Evolutionary conservation across 192 early-diverging fungal genomes (phyloP).

Genomic region (Entrophospora sp.): DNA sequence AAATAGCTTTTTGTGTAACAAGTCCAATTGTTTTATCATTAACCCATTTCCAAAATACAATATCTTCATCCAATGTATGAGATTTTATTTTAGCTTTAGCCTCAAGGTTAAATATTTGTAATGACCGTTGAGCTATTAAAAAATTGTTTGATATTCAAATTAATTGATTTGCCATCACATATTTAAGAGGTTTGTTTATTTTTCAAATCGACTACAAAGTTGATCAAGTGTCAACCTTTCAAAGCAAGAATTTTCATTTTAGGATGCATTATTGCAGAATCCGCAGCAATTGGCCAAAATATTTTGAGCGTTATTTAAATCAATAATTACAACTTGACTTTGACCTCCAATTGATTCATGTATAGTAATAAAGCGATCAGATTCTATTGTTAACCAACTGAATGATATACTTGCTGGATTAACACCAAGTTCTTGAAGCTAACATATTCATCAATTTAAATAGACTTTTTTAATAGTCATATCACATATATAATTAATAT

Average conservation of each 20-base stretch:
- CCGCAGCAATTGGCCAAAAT: slow-evolving; percentile 88
- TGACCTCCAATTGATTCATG: slow-evolving; percentile 49
- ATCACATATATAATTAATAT: not conserved
- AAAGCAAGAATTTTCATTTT: slow-evolving; percentile 88
- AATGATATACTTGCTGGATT: slow-evolving; percentile 91
- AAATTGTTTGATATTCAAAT: not conserved
- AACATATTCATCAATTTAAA: slow-evolving; percentile 3
- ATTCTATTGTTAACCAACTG: slow-evolving; percentile 96
- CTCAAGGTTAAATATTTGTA: slow-evolving; percentile 98
- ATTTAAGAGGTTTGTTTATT: no score
- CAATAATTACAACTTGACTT: slow-evolving; percentile 86
- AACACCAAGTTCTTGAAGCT: slow-evolving; percentile 88
- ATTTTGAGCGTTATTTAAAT: slow-evolving; percentile 77
- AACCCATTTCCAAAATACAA: slow-evolving; percentile 96
- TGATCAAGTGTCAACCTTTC: slow-evolving; percentile 57
- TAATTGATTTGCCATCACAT: no score
- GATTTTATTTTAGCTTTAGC: slow-evolving; percentile 94
- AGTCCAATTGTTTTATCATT: slow-evolving; percentile 75
- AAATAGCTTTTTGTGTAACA: slow-evolving; percentile 81
- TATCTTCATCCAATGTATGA: slow-evolving; percentile 82
- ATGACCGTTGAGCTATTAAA: slow-evolving; percentile 66
- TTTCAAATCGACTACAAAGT: not conserved
- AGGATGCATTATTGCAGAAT: slow-evolving; percentile 98
- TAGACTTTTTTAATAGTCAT: not conserved
- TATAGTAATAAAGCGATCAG: slow-evolving; percentile 96